phyloP scores from a whole-genome alignment of 2,329 filamentous ascomycete genomes.

The Cercospora sesami region DNA sequence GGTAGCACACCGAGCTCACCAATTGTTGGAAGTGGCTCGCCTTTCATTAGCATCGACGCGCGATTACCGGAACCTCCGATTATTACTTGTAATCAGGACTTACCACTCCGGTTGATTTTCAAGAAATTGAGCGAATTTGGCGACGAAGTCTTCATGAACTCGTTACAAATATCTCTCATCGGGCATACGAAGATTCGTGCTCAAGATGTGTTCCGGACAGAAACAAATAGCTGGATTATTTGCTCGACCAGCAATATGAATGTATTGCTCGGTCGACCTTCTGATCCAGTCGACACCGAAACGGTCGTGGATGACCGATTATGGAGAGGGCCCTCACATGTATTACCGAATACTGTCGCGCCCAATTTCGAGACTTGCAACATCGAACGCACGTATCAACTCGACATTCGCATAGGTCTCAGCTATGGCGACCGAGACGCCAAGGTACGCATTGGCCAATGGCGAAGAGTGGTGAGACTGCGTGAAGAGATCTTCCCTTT shows the following conservation, averaged over 20 bases:
- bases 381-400: constrained; percentile 74
- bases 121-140: constrained; percentile 70
- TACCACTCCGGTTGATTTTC: constrained; percentile 77
- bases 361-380: constrained; percentile 90
- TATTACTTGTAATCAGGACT: constrained; percentile 80
- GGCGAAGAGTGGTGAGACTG: constrained; percentile 28
- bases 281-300: constrained; percentile 58
- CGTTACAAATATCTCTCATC: constrained; percentile 78
- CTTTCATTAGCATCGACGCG: constrained; percentile 74
- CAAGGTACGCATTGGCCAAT: constrained; percentile 46
- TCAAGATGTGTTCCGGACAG: constrained; percentile 69
- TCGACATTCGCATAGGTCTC: constrained; percentile 78
- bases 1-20: constrained; percentile 24
- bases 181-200: constrained; percentile 77
- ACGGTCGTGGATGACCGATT: constrained; percentile 56
- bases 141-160: constrained; percentile 72
- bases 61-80: constrained; percentile 84
- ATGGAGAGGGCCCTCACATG: constrained; percentile 63
- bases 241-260: constrained; percentile 69
- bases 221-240: constrained; percentile 74
- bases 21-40: constrained; percentile 39
- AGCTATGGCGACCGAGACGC: constrained; percentile 62
- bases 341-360: constrained; percentile 80
- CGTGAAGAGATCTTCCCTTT: constrained; percentile 1
- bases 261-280: constrained; percentile 64